Evolutionary conservation across 176 grass and related monocot species (phyloP).

Genomic region (Aegilops umbellulata): DNA sequence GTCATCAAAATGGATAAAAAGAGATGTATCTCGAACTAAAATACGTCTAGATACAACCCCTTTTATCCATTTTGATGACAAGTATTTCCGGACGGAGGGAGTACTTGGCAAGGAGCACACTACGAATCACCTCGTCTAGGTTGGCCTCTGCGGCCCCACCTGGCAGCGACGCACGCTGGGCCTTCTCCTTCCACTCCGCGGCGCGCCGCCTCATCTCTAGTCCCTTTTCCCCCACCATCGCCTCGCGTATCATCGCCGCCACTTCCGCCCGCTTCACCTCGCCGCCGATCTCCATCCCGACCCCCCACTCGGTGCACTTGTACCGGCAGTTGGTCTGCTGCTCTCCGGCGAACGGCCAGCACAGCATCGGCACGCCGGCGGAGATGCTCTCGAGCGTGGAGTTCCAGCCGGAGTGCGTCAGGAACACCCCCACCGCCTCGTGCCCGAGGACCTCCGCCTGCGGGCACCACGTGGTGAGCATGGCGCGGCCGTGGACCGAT

Average conservation of each 20-base stretch:
- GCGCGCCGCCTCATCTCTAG: too few relatives aligned
- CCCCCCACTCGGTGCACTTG: slow-evolving; percentile 49
- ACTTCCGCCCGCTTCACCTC: slow-evolving; percentile 43
- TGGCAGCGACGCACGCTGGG: background rate
- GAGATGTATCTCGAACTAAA: too few relatives aligned
- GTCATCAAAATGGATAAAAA: too few relatives aligned
- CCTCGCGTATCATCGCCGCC: slow-evolving; percentile 33
- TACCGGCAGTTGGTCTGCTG: slow-evolving; percentile 65
- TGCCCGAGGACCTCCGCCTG: slow-evolving; percentile 41
- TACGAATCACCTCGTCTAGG: background rate
- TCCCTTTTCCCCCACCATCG: background rate
- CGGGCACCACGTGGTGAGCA: slow-evolving; percentile 51
- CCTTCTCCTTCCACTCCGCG: slow-evolving; percentile 23
- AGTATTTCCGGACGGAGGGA: too few relatives aligned
- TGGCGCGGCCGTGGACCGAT: background rate
- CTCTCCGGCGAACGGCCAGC: slow-evolving; percentile 15
- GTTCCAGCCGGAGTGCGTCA: slow-evolving; percentile 67
- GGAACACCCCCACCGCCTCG: slow-evolving; percentile 42
- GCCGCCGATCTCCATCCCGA: slow-evolving; percentile 52
- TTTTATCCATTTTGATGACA: too few relatives aligned
- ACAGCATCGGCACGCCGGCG: slow-evolving; percentile 49
- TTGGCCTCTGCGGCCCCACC: slow-evolving; percentile 9
- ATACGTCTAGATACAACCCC: too few relatives aligned
- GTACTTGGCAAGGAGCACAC: background rate
- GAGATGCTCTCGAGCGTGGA: slow-evolving; percentile 13